Evolutionary conservation across 176 grass and related monocot genomes (phyloP).

Genomic region (Panicum miliaceum): DNA sequence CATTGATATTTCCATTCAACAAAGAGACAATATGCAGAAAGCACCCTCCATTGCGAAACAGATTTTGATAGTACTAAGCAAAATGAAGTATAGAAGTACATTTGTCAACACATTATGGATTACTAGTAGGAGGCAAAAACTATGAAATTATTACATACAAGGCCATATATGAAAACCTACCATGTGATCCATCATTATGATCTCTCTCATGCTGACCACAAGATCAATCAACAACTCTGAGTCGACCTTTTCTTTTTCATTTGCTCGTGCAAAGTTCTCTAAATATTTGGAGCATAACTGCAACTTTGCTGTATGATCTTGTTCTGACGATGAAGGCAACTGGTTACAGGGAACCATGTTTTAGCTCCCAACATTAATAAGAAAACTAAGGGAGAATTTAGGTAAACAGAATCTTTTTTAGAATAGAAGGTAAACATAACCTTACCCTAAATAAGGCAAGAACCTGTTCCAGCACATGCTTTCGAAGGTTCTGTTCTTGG

Average conservation of each 20-base stretch:
- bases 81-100: conserved; percentile 17
- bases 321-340: conserved; percentile 64
- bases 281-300: conserved; percentile 91
- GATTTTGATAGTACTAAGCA: conserved; percentile 83
- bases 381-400: conserved; percentile 27
- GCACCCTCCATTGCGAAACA: conserved; percentile 82
- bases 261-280: conserved; percentile 77
- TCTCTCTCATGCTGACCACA: conserved; percentile 85
- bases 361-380: conserved; percentile 44
- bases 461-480: conserved; percentile 80
- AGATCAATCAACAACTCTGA: conserved; percentile 80
- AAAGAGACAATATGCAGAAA: conserved; percentile 95
- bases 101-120: conserved; percentile 28
- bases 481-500: conserved; percentile 74
- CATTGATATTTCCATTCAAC: conserved; percentile 81
- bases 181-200: conserved; percentile 74
- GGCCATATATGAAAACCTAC: conserved; percentile 48
- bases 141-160: conserved; percentile 33
- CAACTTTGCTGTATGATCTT: conserved; percentile 83
- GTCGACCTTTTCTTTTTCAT: conserved; percentile 70
- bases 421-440: conserved; percentile 35
- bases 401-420: conserved; percentile 42
- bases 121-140: conserved; percentile 28
- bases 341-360: conserved; percentile 47
- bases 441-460: conserved; percentile 87